Percentiles rank a stretch among this genome's conserved stretches.
These are phyloP conservation scores for Citeromyces siamensis DNA, from an alignment of 1,139 yeast species.

Conservation along the genomic window DNA sequence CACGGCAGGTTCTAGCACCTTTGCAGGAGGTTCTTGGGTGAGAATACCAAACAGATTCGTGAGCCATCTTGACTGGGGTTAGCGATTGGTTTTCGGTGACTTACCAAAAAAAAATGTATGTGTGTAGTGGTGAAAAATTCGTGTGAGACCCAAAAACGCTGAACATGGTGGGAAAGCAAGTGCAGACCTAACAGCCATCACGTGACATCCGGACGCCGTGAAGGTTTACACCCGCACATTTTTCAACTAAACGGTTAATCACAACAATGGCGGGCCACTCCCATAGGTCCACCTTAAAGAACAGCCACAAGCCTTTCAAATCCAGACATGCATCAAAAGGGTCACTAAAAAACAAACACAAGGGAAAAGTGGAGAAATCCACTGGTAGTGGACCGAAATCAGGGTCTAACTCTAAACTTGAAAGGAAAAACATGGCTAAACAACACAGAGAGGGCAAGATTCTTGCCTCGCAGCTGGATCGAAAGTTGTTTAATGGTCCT, in stretches of 20 bases:
- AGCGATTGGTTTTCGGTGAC: background rate
- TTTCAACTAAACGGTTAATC: background rate
- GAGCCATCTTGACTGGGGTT: slow-evolving; percentile 71
- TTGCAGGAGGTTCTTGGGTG: slow-evolving; percentile 99
- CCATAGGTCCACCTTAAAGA: slow-evolving; percentile 75
- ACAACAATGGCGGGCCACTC: slow-evolving; percentile 59
- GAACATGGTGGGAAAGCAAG: background rate
- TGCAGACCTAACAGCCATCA: background rate
- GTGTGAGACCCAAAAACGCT: background rate
- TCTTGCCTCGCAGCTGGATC: slow-evolving; percentile 24
- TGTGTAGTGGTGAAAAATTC: slow-evolving; percentile 4
- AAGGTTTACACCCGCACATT: background rate
- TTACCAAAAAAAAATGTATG: slow-evolving; percentile 3
- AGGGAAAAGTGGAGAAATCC: slow-evolving; percentile 78
- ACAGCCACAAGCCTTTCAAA: slow-evolving; percentile 82
- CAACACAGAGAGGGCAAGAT: slow-evolving; percentile 73
- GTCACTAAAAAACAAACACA: slow-evolving; percentile 60
- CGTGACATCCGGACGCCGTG: slow-evolving; percentile 1
- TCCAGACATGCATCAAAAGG: slow-evolving; percentile 90
- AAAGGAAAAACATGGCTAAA: slow-evolving; percentile 67
- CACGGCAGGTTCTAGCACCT: slow-evolving; percentile 99
- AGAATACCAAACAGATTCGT: slow-evolving; percentile 99
- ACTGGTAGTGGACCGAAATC: slow-evolving; percentile 11
- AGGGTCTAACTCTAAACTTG: slow-evolving; percentile 30
- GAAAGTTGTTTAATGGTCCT: slow-evolving; percentile 69